Conservation (phyloP, 306 rosid genomes). For the Bauhinia variegata region DNA sequence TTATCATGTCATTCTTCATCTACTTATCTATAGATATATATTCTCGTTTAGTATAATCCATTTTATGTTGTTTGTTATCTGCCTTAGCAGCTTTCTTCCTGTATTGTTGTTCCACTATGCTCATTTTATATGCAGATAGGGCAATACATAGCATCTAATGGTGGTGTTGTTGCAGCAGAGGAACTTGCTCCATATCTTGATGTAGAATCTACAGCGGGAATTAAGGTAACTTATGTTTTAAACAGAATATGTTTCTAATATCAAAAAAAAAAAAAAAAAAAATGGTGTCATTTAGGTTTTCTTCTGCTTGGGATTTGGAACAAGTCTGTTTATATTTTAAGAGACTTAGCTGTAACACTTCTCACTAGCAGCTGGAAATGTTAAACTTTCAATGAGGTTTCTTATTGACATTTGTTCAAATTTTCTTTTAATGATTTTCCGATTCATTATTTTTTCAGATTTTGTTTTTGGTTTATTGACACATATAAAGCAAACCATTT, state of each 20-base stretch:
- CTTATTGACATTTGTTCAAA: neutral
- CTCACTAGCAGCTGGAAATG: neutral
- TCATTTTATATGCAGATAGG: conserved; percentile 72
- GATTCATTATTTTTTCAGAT: neutral
- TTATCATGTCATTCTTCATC: neutral
- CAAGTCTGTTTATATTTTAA: neutral
- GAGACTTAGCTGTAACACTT: conserved; percentile 5
- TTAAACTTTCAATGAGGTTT: neutral
- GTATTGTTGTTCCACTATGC: conserved; percentile 21
- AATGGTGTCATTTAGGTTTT: conserved; percentile 9
- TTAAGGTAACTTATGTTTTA: conserved; percentile 50
- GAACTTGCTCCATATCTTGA: conserved; percentile 97
- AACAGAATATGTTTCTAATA: conserved; percentile 11
- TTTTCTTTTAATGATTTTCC: neutral
- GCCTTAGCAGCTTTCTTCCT: conserved; percentile 29
- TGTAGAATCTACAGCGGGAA: conserved; percentile 50
- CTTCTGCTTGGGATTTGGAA: conserved; percentile 12
- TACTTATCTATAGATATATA: neutral
- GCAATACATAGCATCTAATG: conserved; percentile 86
- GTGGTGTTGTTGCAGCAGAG: conserved; percentile 96
- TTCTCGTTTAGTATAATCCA: conserved; percentile 3
- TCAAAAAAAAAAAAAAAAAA: too few relatives aligned
- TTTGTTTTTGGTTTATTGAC: neutral
- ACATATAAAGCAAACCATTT: neutral
- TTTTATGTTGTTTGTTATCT: conserved; percentile 21